Conservation (phyloP, 805 yeast genomes). For the Lachancea lanzarotensis region DNA sequence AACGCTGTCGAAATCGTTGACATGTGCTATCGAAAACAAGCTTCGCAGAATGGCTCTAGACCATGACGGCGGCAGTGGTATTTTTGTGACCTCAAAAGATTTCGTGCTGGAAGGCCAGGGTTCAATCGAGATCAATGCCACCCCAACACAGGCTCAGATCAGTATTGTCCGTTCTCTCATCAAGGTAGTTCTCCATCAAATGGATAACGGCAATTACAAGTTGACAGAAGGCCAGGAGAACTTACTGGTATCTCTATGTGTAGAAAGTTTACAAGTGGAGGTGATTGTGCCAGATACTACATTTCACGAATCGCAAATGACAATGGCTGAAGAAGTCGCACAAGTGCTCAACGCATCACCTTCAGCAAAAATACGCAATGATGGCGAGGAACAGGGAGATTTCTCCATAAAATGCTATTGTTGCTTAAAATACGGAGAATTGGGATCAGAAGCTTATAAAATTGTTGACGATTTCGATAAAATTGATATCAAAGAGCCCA, state of each 20-base stretch:
- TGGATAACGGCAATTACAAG: conserved; percentile 5
- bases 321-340: background rate
- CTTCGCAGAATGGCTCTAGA: conserved; percentile 7
- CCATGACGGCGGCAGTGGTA: conserved; percentile 3
- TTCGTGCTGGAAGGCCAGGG: conserved; percentile 25
- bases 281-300: conserved; percentile 6
- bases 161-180: conserved; percentile 19
- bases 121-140: conserved; percentile 20
- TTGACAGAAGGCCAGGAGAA: conserved; percentile 22
- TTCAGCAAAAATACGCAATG: background rate
- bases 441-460: conserved; percentile 3
- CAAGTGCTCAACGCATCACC: background rate
- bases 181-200: conserved; percentile 23
- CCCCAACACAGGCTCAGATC: conserved; percentile 22
- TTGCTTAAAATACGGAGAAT: conserved; percentile 12
- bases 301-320: conserved; percentile 1
- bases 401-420: conserved; percentile 7
- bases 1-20: conserved; percentile 11
- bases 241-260: conserved; percentile 21
- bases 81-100: conserved; percentile 11
- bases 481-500: conserved; percentile 21
- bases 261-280: conserved; percentile 19
- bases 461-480: conserved; percentile 27
- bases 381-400: background rate
- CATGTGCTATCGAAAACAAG: conserved; percentile 13